Evolutionary conservation across 176 grass and related monocot genomes (phyloP), one percentile per base, ranked within the genome.

Genomic region (Neostapfia colusana): DNA sequence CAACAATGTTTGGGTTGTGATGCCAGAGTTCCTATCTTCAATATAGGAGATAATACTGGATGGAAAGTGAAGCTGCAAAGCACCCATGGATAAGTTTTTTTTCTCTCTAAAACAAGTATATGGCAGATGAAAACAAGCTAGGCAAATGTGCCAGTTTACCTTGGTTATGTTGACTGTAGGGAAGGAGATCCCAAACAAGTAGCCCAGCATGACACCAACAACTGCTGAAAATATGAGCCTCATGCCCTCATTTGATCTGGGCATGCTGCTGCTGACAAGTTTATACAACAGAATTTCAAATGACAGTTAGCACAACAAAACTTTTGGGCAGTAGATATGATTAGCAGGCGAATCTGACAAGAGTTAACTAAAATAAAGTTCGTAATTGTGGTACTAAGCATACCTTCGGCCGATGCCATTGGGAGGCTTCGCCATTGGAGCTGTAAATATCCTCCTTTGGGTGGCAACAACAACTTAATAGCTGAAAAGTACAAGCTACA

Each of bases 21-120:
- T 82, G 69, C 93, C 93, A 75, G 90, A 93, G 72, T 97, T 87
- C 76, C 81, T 89, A 67, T 97, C 90, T 88, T 93, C 90, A 74
- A 87, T 89, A 46, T 91, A 97, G 28, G 93, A 93, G 69, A 97
- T 86, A 56, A 93, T 93, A 82, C 83, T 89, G 23, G 90, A 93
- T 83, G 90, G 88, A 66, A 93, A 85, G 37, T 89, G 89, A 85
- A 87, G 81, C 91, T 97, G 81, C 24, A 7, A 69, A 58, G 28
- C 23, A 39, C 34, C 34, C 65, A 36, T 15, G 4, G 18, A 28
- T 48, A 44, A 60, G 0, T 16, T 70, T 67, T 46, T 46, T 28
- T 17, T 56, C 53, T 65, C 31, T 81, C 10, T 38, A 57, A 70
- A 63, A 10, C 34, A 70, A 77, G 9, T 37, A 79, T 8, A 67